phyloP scores from a whole-genome alignment of 1,284 basidiomycete genomes.

The Cerioporus squamosus region DNA sequence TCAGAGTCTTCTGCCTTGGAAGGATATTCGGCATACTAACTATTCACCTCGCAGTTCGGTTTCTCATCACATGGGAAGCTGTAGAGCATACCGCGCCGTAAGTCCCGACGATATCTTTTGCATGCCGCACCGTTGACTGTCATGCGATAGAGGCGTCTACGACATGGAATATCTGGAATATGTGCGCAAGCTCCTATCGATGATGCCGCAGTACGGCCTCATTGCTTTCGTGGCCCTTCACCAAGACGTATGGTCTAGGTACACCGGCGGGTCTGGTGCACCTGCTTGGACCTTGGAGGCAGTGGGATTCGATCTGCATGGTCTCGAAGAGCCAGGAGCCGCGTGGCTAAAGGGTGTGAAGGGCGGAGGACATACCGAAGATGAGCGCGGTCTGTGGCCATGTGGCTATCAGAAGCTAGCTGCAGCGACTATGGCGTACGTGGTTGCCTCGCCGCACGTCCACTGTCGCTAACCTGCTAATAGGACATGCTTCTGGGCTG shows the following conservation, averaged over 20 bases:
- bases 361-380: conserved; percentile 71
- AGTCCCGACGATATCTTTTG: conserved; percentile 38
- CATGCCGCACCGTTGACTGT: not conserved
- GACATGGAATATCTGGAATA: conserved; percentile 88
- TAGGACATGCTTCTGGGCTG: conserved; percentile 89
- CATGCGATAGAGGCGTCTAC: conserved; percentile 67
- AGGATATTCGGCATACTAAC: not conserved
- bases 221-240: conserved; percentile 84
- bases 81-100: conserved; percentile 91
- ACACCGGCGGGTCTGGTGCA: conserved; percentile 90
- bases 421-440: conserved; percentile 87
- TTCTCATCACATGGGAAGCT: conserved; percentile 96
- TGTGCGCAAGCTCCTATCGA: conserved; percentile 69
- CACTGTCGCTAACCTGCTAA: conserved; percentile 24
- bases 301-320: conserved; percentile 79
- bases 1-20: too few species aligned
- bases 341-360: conserved; percentile 85
- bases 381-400: conserved; percentile 85
- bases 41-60: conserved; percentile 60
- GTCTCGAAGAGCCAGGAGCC: conserved; percentile 79
- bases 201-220: conserved; percentile 84
- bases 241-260: conserved; percentile 96
- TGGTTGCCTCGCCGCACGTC: conserved; percentile 13
- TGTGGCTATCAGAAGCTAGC: conserved; percentile 91
- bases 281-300: conserved; percentile 90